These are phyloP conservation scores for Saksenaea vasiformis DNA, from an alignment of 371 early-diverging fungal genomes.

Conservation along the genomic window DNA sequence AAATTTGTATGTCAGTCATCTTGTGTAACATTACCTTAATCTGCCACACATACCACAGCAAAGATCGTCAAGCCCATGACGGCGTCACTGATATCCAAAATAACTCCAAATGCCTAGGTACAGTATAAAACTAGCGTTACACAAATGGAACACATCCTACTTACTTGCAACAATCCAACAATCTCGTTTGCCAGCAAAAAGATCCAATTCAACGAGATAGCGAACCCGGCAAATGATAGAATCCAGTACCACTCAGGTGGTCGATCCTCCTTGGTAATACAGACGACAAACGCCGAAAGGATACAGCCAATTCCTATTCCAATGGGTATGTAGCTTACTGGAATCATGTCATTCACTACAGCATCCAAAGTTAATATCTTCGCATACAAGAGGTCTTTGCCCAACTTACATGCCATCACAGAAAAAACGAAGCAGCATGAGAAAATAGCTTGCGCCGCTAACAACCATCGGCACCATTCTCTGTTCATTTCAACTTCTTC, in stretches of 20 bases:
- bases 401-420: slow-evolving; percentile 34
- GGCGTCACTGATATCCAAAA: slow-evolving; percentile 77
- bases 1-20: neutral
- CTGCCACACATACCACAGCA: slow-evolving; percentile 59
- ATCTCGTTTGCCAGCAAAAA: slow-evolving; percentile 80
- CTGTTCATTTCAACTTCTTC: slow-evolving; percentile 18
- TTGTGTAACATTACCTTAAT: neutral
- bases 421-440: slow-evolving; percentile 35
- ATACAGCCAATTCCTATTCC: slow-evolving; percentile 25
- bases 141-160: neutral
- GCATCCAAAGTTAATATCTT: neutral
- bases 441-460: slow-evolving; percentile 40
- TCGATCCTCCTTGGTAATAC: slow-evolving; percentile 25
- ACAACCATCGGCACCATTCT: slow-evolving; percentile 46
- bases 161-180: slow-evolving; percentile 73
- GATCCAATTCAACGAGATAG: slow-evolving; percentile 78
- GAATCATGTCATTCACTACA: slow-evolving; percentile 32
- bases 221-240: slow-evolving; percentile 70
- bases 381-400: neutral
- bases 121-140: neutral
- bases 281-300: slow-evolving; percentile 16
- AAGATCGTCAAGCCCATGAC: slow-evolving; percentile 85
- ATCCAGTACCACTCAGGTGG: slow-evolving; percentile 46
- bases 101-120: slow-evolving; percentile 68
- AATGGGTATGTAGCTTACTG: slow-evolving; percentile 12